Percentiles rank a stretch among this genome's conserved stretches.
phyloP scores from a whole-genome alignment of 257 asterid genomes.

The Scutellaria barbata region DNA sequence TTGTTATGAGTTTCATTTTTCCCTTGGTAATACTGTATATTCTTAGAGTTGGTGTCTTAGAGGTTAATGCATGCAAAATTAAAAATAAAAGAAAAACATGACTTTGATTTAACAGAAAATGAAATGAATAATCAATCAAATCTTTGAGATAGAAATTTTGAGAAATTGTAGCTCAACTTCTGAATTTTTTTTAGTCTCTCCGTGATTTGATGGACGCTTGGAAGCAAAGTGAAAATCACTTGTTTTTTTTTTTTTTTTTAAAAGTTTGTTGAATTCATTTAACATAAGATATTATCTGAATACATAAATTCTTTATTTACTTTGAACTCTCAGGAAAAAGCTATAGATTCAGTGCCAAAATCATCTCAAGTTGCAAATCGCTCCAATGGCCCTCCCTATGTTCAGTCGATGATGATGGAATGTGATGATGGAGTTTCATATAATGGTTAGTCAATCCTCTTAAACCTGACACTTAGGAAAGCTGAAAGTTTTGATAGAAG shows the following conservation, averaged over 20 bases:
- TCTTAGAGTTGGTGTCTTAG: neutral
- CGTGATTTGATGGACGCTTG: neutral
- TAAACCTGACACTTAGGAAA: constrained; percentile 1
- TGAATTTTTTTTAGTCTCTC: too few relatives aligned
- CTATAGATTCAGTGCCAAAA: constrained; percentile 64
- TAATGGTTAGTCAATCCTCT: constrained; percentile 54
- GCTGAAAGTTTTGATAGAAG: neutral
- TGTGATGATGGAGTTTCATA: constrained; percentile 84
- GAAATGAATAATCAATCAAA: neutral
- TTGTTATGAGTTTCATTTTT: too few relatives aligned
- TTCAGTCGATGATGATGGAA: constrained; percentile 66
- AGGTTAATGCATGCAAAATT: neutral
- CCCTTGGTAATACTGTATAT: too few relatives aligned
- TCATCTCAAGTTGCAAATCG: constrained; percentile 66
- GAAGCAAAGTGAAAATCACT: neutral
- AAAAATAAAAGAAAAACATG: neutral
- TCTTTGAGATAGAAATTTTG: neutral
- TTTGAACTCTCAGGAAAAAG: constrained; percentile 66
- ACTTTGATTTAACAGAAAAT: neutral
- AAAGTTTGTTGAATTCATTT: constrained; percentile 7
- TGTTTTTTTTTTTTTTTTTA: neutral
- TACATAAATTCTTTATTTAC: constrained; percentile 22
- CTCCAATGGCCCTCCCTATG: constrained; percentile 71
- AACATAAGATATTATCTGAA: neutral
- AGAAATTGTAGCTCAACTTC: too few relatives aligned